These are phyloP conservation scores for Amanita rubescens DNA, from an alignment of 768 basidiomycete genomes.

Conservation along the genomic window DNA sequence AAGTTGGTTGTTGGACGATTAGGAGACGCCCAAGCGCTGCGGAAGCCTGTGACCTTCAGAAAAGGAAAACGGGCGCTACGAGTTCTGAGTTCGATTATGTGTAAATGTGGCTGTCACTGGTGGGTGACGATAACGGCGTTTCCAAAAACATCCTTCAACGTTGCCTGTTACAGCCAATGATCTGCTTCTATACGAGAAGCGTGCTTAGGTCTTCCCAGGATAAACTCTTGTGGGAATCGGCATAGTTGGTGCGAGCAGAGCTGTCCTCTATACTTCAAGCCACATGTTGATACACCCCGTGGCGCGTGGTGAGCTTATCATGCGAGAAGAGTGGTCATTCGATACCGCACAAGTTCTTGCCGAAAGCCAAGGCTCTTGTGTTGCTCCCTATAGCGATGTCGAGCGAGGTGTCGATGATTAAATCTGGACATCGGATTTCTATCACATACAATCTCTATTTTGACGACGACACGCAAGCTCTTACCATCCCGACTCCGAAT, in stretches of 20 bases:
- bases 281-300: constrained; percentile 12
- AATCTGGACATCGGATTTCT: constrained; percentile 31
- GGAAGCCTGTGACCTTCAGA: too few species aligned
- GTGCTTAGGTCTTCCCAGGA: too few species aligned
- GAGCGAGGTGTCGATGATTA: constrained; percentile 29
- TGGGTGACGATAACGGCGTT: too few species aligned
- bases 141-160: too few species aligned
- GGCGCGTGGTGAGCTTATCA: constrained; percentile 28
- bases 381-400: constrained; percentile 32
- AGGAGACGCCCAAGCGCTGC: too few species aligned
- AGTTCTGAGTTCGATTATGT: too few species aligned
- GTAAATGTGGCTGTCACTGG: too few species aligned
- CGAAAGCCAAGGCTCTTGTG: constrained; percentile 17
- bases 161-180: not conserved
- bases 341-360: constrained; percentile 24
- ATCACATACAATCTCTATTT: constrained; percentile 35
- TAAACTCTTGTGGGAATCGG: too few species aligned
- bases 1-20: too few species aligned
- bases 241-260: constrained; percentile 9
- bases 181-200: constrained; percentile 1
- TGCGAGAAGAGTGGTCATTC: constrained; percentile 31
- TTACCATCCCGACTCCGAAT: not conserved
- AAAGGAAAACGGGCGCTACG: too few species aligned
- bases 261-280: constrained; percentile 21
- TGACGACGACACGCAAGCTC: not conserved